Conservation (phyloP, 257 asterid species). For the Coffea canephora region DNA sequence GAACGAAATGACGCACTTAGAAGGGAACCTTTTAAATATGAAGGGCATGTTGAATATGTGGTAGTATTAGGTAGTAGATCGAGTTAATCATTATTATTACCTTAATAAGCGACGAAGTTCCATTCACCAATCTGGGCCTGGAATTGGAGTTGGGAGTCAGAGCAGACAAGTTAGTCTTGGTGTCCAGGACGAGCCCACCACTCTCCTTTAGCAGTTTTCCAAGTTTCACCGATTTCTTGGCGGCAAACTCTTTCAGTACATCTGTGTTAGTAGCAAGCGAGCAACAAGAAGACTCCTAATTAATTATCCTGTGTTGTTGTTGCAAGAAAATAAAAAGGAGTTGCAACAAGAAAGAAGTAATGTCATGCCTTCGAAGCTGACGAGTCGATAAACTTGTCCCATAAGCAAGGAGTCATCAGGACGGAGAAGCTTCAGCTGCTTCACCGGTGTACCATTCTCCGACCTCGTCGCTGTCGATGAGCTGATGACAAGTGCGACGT, state of each 20-base stretch:
- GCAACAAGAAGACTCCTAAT: not conserved
- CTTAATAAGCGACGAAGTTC: conserved; percentile 14
- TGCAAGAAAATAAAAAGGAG: not conserved
- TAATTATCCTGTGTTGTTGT: not conserved
- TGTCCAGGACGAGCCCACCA: conserved; percentile 32
- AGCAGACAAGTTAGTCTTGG: conserved; percentile 22
- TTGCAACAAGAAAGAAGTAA: not conserved
- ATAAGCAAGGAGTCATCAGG: conserved; percentile 68
- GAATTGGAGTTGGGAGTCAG: conserved; percentile 8
- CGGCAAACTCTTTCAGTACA: conserved; percentile 64
- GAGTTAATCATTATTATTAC: conserved; percentile 11
- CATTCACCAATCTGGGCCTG: conserved; percentile 19
- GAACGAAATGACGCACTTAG: not conserved
- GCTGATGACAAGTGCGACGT: conserved; percentile 62
- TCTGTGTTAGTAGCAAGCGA: conserved; percentile 26
- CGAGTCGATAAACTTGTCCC: conserved; percentile 78
- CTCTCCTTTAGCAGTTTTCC: conserved; percentile 61
- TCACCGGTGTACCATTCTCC: conserved; percentile 46
- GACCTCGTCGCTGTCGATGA: conserved; percentile 34
- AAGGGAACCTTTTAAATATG: not conserved
- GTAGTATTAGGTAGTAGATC: too few species aligned
- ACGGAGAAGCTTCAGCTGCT: conserved; percentile 76
- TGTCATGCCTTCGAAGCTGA: conserved; percentile 67
- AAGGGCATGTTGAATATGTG: not conserved
- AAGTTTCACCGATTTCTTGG: conserved; percentile 56